Percentiles rank a stretch among this genome's conserved stretches.
Conservation (phyloP, 176 grass and related monocot species). For the Avena sativa region DNA sequence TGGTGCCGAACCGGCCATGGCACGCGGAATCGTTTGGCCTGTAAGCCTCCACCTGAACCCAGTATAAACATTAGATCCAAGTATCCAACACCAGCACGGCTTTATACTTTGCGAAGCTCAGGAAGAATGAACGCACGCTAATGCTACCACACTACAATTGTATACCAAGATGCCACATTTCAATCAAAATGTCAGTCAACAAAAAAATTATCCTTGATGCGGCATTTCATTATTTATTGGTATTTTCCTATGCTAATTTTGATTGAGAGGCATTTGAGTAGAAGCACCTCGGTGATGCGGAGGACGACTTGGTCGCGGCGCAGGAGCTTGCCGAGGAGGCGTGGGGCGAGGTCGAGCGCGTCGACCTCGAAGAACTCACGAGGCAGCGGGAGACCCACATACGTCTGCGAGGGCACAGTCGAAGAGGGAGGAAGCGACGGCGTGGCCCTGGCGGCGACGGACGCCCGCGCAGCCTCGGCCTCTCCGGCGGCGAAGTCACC, state of each 20-base stretch:
- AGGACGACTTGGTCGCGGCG: slow-evolving; percentile 84
- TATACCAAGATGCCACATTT: neutral
- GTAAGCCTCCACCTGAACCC: slow-evolving; percentile 83
- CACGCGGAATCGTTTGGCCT: slow-evolving; percentile 91
- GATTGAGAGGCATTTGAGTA: too few relatives aligned
- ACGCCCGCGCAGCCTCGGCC: neutral
- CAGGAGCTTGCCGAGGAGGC: slow-evolving; percentile 88
- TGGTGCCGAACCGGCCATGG: slow-evolving; percentile 77
- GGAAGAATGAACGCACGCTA: neutral
- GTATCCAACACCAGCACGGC: too few relatives aligned
- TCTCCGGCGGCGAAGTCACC: slow-evolving; percentile 3
- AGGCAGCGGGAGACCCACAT: slow-evolving; percentile 46
- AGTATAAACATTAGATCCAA: neutral
- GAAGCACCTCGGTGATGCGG: slow-evolving; percentile 83
- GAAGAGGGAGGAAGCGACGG: neutral
- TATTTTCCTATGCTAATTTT: too few relatives aligned
- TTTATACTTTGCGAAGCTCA: neutral
- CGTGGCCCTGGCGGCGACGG: neutral
- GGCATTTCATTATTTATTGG: neutral
- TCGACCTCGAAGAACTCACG: slow-evolving; percentile 78
- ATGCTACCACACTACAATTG: neutral
- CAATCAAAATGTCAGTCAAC: neutral
- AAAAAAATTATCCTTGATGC: neutral
- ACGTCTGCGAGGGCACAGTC: neutral
- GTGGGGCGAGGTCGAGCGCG: slow-evolving; percentile 83